Evolutionary conservation across 2,329 filamentous ascomycete species (phyloP), one percentile per base, ranked within the genome.

Genomic region (Pseudogymnoascus sp.): DNA sequence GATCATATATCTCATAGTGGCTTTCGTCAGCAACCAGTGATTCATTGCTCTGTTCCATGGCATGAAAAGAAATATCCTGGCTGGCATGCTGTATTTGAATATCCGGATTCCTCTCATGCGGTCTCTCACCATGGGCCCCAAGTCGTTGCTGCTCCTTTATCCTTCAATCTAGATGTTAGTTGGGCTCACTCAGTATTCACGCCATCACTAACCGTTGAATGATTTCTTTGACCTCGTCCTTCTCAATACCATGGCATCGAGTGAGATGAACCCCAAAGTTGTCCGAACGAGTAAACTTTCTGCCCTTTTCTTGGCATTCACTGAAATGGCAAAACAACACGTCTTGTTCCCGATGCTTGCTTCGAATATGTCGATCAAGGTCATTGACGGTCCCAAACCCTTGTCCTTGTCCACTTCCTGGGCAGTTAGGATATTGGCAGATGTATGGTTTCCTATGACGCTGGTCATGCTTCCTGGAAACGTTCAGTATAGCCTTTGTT

Each of bases 361-460:
- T 88, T 69, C 84, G 85, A 67, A 82, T 84, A 71, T 96, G 92
- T 60, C 92, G 81, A n/a, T 87, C 82, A 10, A 93, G 82, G 68
- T 96, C 92, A 71, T 95, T 96, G 15, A 77, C 73, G 0, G 90
- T 95, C 15, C 87, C 86, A 68, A 96, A 96, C 0, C 90, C 90
- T 64, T 83, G 47, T 7, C 47, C 47, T 1, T 31, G 8, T 33
- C 47, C 78, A 4, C 72, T 75, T 15, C 85, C 79, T 26, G 69
- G 66, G 71, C 91, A 95, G 4, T 75, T 75, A 0, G 71, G 65
- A 24, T 83, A 73, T 3, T 78, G 69, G 69, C 92, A 96, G 62
- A 74, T 80, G 70, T 81, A 84, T 0, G 85, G 83, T 66, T 88
- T 92, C 1, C 75, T 78, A 71, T 96, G 90, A 58, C 86, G 85